A percentile compares a stretch with the other conserved stretches of the same genome.
Evolutionary conservation across 169 alveolate genomes (phyloP).

Genomic region (Plasmodium coatneyi): DNA sequence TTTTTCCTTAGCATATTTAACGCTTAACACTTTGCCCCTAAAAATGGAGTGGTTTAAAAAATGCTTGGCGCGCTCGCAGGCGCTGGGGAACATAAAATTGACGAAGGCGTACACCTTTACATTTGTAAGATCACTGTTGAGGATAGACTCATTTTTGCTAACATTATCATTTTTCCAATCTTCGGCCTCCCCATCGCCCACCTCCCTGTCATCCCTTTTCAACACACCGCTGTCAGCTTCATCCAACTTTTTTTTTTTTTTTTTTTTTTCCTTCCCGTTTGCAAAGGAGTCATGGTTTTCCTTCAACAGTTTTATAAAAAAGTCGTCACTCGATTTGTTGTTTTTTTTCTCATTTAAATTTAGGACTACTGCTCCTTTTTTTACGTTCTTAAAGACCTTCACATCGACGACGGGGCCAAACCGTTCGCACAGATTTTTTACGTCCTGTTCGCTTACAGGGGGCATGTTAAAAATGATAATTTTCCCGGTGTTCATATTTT

Average conservation of each 20-base stretch:
- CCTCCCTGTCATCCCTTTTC: conserved; percentile 24
- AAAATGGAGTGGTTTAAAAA: conserved; percentile 73
- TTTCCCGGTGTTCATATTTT: conserved; percentile 74
- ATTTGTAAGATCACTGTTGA: conserved; percentile 42
- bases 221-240: neutral
- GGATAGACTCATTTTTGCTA: neutral
- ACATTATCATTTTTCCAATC: neutral
- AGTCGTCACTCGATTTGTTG: conserved; percentile 35
- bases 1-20: conserved; percentile 80
- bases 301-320: conserved; percentile 64
- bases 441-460: conserved; percentile 58
- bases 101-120: conserved; percentile 71
- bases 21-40: conserved; percentile 81
- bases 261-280: conserved; percentile 18
- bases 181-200: conserved; percentile 13
- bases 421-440: conserved; percentile 59
- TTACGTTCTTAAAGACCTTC: conserved; percentile 57
- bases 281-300: neutral
- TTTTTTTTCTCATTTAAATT: conserved; percentile 22
- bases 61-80: conserved; percentile 55
- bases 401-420: conserved; percentile 78
- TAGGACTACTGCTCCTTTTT: conserved; percentile 38
- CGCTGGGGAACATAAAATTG: conserved; percentile 62
- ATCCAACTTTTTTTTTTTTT: neutral
- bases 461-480: conserved; percentile 69